Conservation (phyloP, 768 basidiomycete genomes). For the Lanmaoa rubissima region DNA sequence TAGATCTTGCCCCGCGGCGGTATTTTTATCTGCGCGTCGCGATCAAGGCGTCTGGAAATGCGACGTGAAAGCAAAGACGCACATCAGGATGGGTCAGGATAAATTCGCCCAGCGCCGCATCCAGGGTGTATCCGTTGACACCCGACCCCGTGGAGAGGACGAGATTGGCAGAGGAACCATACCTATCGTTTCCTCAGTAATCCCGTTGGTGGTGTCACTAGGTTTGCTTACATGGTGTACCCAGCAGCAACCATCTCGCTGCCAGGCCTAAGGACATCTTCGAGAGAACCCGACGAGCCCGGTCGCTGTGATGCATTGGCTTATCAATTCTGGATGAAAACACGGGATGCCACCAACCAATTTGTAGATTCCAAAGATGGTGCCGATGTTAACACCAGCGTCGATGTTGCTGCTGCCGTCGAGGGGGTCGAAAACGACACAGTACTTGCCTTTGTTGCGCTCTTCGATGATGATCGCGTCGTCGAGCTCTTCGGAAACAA, state of each 20-base stretch:
- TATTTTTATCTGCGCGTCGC: slow-evolving; percentile 70
- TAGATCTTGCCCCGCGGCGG: slow-evolving; percentile 97
- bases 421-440: slow-evolving; percentile 97
- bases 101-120: slow-evolving; percentile 94
- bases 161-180: slow-evolving; percentile 95
- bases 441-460: slow-evolving; percentile 80
- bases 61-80: slow-evolving; percentile 24
- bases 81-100: slow-evolving; percentile 97
- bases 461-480: slow-evolving; percentile 90
- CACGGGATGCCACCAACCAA: slow-evolving; percentile 55
- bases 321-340: not conserved
- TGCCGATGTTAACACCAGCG: slow-evolving; percentile 97
- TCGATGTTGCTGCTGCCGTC: slow-evolving; percentile 98
- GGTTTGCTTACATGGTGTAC: slow-evolving; percentile 81
- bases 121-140: slow-evolving; percentile 97
- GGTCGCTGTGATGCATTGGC: slow-evolving; percentile 46
- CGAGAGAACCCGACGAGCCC: slow-evolving; percentile 74
- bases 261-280: slow-evolving; percentile 91
- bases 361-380: slow-evolving; percentile 96
- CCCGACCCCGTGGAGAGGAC: slow-evolving; percentile 94
- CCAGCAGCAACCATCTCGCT: slow-evolving; percentile 97
- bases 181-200: slow-evolving; percentile 42
- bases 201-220: not conserved
- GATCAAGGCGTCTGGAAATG: slow-evolving; percentile 1
- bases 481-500: slow-evolving; percentile 95